Evolutionary conservation across 495 filamentous ascomycete genomes (phyloP).

Genomic region (Podospora comata): DNA sequence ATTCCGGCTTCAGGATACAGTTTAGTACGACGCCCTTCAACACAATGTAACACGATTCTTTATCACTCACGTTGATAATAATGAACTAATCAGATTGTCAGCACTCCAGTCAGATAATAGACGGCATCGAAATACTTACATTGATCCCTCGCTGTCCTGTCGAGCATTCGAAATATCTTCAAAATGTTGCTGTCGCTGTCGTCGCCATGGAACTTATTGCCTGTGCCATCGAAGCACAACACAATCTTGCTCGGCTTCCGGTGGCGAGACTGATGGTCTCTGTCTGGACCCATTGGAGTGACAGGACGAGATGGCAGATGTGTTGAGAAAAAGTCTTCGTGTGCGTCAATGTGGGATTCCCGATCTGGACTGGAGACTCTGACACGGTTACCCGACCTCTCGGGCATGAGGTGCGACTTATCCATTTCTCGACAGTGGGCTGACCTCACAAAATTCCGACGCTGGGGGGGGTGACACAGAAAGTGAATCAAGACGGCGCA

Average conservation of each 20-base stretch:
- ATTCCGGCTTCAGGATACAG: constrained; percentile 60
- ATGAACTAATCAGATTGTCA: constrained; percentile 45
- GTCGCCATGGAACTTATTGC: constrained; percentile 80
- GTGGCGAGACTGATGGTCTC: constrained; percentile 2
- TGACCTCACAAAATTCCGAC: constrained; percentile 4
- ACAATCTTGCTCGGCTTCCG: constrained; percentile 53
- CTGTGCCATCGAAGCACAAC: constrained; percentile 86
- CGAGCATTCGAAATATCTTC: constrained; percentile 74
- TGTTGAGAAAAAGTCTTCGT: constrained; percentile 29
- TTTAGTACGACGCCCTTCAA: constrained; percentile 30
- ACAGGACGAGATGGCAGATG: constrained; percentile 25
- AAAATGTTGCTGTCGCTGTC: constrained; percentile 83
- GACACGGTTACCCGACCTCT: constrained; percentile 7
- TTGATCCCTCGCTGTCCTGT: constrained; percentile 49
- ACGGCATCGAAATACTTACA: constrained; percentile 36
- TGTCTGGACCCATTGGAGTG: constrained; percentile 17
- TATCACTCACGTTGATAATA: constrained; percentile 61
- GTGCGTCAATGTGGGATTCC: background rate
- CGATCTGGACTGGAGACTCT: constrained; percentile 7
- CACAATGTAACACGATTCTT: background rate
- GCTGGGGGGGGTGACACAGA: background rate
- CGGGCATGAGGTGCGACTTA: constrained; percentile 26
- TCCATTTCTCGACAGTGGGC: constrained; percentile 21
- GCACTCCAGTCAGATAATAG: background rate
- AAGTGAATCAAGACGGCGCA: background rate